phyloP scores from a whole-genome alignment of 495 filamentous ascomycete genomes.

The Podospora comata region DNA sequence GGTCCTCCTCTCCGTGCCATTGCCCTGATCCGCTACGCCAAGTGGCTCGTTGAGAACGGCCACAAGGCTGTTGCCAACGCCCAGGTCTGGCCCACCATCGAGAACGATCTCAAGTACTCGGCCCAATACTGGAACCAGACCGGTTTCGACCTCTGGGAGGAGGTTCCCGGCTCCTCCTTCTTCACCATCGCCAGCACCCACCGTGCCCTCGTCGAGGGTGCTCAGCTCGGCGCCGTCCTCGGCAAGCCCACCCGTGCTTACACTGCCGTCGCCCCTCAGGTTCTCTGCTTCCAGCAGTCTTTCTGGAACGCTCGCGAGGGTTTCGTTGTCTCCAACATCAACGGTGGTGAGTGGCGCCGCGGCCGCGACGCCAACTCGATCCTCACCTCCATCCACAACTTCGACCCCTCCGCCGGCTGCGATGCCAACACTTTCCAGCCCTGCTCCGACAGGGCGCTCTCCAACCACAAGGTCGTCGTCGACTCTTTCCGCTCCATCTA shows the following conservation, averaged over 20 bases:
- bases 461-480: slow-evolving; percentile 62
- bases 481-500: slow-evolving; percentile 63
- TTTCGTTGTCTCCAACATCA: slow-evolving; percentile 57
- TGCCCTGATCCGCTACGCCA: slow-evolving; percentile 48
- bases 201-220: slow-evolving; percentile 61
- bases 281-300: slow-evolving; percentile 58
- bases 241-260: slow-evolving; percentile 45
- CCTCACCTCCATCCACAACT: slow-evolving; percentile 60
- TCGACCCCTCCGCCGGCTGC: slow-evolving; percentile 58
- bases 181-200: slow-evolving; percentile 47
- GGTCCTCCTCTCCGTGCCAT: slow-evolving; percentile 68
- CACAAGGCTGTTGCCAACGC: slow-evolving; percentile 39
- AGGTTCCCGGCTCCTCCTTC: slow-evolving; percentile 61
- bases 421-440: slow-evolving; percentile 60
- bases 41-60: slow-evolving; percentile 49
- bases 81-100: slow-evolving; percentile 60
- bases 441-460: slow-evolving; percentile 58
- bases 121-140: slow-evolving; percentile 67
- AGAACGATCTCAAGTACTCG: slow-evolving; percentile 67
- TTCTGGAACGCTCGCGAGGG: slow-evolving; percentile 60
- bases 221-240: slow-evolving; percentile 50
- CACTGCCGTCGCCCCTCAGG: slow-evolving; percentile 55
- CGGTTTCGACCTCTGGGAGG: slow-evolving; percentile 72
- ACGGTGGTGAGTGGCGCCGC: slow-evolving; percentile 44
- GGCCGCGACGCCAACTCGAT: slow-evolving; percentile 64